These are phyloP conservation scores for Porphyrellus cyaneotinctus DNA, from an alignment of 768 basidiomycete species.

Conservation along the genomic window DNA sequence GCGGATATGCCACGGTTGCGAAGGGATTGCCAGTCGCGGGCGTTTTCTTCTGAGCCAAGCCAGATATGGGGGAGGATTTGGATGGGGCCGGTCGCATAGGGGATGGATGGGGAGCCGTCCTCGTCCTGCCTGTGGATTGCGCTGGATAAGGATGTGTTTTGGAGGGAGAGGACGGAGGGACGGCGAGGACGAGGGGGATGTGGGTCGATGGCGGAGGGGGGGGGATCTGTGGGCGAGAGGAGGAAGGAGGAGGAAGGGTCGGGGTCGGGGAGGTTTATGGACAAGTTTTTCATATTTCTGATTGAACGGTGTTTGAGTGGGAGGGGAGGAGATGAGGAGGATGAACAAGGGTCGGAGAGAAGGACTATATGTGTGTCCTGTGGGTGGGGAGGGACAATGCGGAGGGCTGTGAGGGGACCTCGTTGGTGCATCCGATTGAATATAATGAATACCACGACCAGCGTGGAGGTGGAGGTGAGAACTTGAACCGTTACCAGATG, in stretches of 20 bases:
- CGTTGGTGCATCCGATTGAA: constrained; percentile 25
- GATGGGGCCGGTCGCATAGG: constrained; percentile 78
- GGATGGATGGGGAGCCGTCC: constrained; percentile 53
- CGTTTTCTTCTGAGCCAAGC: constrained; percentile 92
- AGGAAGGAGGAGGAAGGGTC: constrained; percentile 12
- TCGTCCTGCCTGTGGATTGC: constrained; percentile 63
- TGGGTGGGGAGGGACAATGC: constrained; percentile 33
- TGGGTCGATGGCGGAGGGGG: constrained; percentile 23
- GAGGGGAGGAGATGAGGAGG: not conserved
- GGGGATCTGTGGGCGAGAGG: constrained; percentile 28
- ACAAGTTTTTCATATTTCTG: constrained; percentile 75
- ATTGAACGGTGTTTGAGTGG: not conserved
- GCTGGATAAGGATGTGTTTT: constrained; percentile 45
- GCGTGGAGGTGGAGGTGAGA: constrained; percentile 23
- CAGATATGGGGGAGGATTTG: constrained; percentile 84
- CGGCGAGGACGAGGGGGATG: constrained; percentile 47
- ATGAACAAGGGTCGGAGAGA: not conserved
- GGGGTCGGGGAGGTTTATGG: constrained; percentile 52
- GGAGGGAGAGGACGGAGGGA: constrained; percentile 71
- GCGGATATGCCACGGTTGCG: constrained; percentile 69
- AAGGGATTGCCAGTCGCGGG: constrained; percentile 72
- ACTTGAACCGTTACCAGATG: not conserved
- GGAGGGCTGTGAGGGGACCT: constrained; percentile 42
- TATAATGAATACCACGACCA: constrained; percentile 33
- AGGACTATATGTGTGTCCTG: constrained; percentile 34